Evolutionary conservation across 495 filamentous ascomycete species (phyloP), one percentile per base, ranked within the genome.

Genomic region (Penicillium goetzii): DNA sequence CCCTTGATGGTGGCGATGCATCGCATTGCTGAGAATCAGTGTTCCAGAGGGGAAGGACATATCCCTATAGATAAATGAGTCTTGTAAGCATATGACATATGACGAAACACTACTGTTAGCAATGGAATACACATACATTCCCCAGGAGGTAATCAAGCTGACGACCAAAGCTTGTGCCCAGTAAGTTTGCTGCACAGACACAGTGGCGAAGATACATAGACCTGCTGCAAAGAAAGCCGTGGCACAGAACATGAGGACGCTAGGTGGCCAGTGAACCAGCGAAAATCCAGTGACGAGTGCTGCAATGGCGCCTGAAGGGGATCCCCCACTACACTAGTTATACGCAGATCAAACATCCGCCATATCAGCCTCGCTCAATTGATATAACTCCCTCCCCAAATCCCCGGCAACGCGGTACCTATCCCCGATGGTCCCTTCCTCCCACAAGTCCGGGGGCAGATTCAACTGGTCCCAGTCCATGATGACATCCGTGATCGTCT

Each of bases 161-260:
- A 72, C 71, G 17, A 89, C 77, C 61, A 90, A 90, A 1, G 78
- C 78, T 62, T 86, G 84, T 0, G 73, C 78, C 88, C 87, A 90
- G 72, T 89, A 84, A 5, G 64, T 79, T 62, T 85, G 81, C n/a
- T 77, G 50, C 11, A 83, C 70, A 2, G 82, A 83, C 0, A 74
- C 69, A 3, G 79, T 85, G 19, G 77, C 82, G 15, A 84, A 63
- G 28, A 86, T 66, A 12, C 75, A 71, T 32, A 69, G 70, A 15
- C 82, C 83, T 2, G 74, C 64, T 9, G 74, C 77, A 66, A 86
- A 87, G 3, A 70, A 76, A 11, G 71, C 53, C 68, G 86, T 79
- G 4, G 85, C 77, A 25, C 75, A 69, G 14, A 81, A 69, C 80
- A 87, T 84, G 36, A 85, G 79, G 41, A 78, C 73, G 17, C 78